phyloP scores from a whole-genome alignment of 768 basidiomycete genomes.

The Trametes gibbosa region DNA sequence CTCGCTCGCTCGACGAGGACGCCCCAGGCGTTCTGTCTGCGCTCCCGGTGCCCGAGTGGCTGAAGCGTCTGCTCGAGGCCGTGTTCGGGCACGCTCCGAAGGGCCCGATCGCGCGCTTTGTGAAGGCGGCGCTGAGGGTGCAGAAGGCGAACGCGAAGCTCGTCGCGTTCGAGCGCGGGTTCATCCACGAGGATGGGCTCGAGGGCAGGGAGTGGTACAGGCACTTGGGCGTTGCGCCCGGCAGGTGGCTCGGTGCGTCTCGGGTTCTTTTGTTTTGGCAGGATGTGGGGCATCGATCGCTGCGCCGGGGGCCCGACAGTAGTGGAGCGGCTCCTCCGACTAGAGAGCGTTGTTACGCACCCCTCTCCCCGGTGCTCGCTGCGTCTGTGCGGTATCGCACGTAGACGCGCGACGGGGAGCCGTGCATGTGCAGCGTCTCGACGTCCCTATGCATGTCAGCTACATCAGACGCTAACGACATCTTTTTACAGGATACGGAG shows the following conservation, averaged over 20 bases:
- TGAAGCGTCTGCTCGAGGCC: slow-evolving; percentile 13
- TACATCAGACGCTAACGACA: background rate
- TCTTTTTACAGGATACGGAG: slow-evolving; percentile 64
- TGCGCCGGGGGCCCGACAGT: too few relatives aligned
- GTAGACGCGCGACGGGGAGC: too few relatives aligned
- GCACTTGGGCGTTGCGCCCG: slow-evolving; percentile 84
- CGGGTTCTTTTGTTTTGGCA: slow-evolving; percentile 28
- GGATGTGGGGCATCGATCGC: too few relatives aligned
- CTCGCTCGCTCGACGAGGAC: background rate
- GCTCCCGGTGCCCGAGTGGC: slow-evolving; percentile 15
- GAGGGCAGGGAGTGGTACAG: slow-evolving; percentile 83
- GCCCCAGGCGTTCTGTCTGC: background rate
- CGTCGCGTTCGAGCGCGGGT: slow-evolving; percentile 72
- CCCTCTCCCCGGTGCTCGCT: too few relatives aligned
- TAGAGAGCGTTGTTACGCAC: too few relatives aligned
- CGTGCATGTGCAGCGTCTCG: background rate
- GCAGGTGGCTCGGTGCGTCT: slow-evolving; percentile 71
- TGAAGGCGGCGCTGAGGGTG: slow-evolving; percentile 58
- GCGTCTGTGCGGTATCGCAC: too few relatives aligned
- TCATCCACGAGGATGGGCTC: slow-evolving; percentile 75
- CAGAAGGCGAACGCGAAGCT: slow-evolving; percentile 62
- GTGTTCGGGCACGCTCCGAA: slow-evolving; percentile 7
- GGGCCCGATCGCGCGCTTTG: slow-evolving; percentile 37
- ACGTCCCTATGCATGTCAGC: background rate
- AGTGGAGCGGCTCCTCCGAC: too few relatives aligned